These are phyloP conservation scores for Hyphopichia wangnamkhiaoensis DNA, from an alignment of 1,139 yeast species.

Conservation along the genomic window DNA sequence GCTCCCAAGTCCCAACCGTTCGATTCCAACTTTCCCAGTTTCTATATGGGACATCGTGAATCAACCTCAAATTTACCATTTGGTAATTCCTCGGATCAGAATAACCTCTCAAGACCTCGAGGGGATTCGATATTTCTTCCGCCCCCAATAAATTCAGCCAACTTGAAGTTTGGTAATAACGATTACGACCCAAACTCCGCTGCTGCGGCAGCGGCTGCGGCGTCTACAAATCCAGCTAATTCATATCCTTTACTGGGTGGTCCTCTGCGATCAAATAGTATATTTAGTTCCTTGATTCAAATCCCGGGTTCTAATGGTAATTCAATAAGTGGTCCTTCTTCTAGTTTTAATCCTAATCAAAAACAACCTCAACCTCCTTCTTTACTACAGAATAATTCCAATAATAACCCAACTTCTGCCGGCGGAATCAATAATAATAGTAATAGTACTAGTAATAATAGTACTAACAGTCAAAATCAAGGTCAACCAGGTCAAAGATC, in stretches of 20 bases:
- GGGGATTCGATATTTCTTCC: slow-evolving; percentile 36
- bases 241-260: slow-evolving; percentile 1
- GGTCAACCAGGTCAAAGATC: slow-evolving; percentile 4
- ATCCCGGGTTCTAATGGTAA: slow-evolving; percentile 37
- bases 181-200: slow-evolving; percentile 4
- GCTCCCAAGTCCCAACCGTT: slow-evolving; percentile 3
- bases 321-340: slow-evolving; percentile 31
- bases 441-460: slow-evolving; percentile 11
- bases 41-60: slow-evolving; percentile 12
- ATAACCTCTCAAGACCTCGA: slow-evolving; percentile 18
- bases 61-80: slow-evolving; percentile 4
- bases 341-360: slow-evolving; percentile 6
- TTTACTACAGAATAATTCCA: neutral
- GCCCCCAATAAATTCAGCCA: slow-evolving; percentile 23
- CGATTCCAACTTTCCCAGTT: slow-evolving; percentile 13
- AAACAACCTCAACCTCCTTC: slow-evolving; percentile 5
- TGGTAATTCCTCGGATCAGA: slow-evolving; percentile 2
- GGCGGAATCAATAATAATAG: slow-evolving; percentile 16
- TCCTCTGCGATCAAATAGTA: slow-evolving; percentile 41
- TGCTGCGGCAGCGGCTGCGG: slow-evolving; percentile 6
- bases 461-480: slow-evolving; percentile 1
- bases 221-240: slow-evolving; percentile 5
- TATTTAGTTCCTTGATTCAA: slow-evolving; percentile 44
- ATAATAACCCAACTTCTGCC: slow-evolving; percentile 12
- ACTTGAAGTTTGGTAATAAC: slow-evolving; percentile 1